Conservation (phyloP, 2,329 filamentous ascomycete species). For the Penicillium italicum region DNA sequence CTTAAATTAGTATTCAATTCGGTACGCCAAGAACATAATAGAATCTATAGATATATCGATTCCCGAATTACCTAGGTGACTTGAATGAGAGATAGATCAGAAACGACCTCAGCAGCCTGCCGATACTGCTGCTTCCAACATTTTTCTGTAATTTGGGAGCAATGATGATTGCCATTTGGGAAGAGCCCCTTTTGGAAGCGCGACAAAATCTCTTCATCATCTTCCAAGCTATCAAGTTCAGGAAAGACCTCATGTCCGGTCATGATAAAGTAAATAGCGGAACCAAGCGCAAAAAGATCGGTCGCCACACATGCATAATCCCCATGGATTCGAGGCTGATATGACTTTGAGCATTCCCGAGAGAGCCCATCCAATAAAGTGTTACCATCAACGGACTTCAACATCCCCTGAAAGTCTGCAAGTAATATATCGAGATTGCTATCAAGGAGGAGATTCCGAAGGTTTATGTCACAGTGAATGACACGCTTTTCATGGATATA, state of each 20-base stretch:
- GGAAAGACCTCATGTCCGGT: slow-evolving; percentile 13
- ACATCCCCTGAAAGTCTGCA: slow-evolving; percentile 16
- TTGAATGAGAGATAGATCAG: too few relatives aligned
- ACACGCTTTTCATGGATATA: slow-evolving; percentile 12
- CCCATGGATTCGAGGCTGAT: slow-evolving; percentile 5
- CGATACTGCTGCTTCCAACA: too few relatives aligned
- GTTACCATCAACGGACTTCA: slow-evolving; percentile 8
- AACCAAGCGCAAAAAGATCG: slow-evolving; percentile 21
- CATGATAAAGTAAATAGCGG: slow-evolving; percentile 19
- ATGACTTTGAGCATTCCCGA: slow-evolving; percentile 12
- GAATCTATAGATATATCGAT: too few relatives aligned
- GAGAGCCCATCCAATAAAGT: slow-evolving; percentile 13
- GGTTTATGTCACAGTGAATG: background rate
- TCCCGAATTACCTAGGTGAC: too few relatives aligned
- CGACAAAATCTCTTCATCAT: slow-evolving; percentile 4
- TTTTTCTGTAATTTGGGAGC: too few relatives aligned
- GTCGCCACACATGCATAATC: slow-evolving; percentile 13
- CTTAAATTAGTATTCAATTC: too few relatives aligned
- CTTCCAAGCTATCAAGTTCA: slow-evolving; percentile 9
- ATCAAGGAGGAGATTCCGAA: slow-evolving; percentile 2
- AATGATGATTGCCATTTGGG: too few relatives aligned
- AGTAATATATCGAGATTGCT: slow-evolving; percentile 9
- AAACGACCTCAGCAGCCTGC: too few relatives aligned
- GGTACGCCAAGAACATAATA: too few relatives aligned
- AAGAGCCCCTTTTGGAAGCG: too few relatives aligned